phyloP scores from a whole-genome alignment of 2,329 filamentous ascomycete species.

The Phyllosticta citriasiana region DNA sequence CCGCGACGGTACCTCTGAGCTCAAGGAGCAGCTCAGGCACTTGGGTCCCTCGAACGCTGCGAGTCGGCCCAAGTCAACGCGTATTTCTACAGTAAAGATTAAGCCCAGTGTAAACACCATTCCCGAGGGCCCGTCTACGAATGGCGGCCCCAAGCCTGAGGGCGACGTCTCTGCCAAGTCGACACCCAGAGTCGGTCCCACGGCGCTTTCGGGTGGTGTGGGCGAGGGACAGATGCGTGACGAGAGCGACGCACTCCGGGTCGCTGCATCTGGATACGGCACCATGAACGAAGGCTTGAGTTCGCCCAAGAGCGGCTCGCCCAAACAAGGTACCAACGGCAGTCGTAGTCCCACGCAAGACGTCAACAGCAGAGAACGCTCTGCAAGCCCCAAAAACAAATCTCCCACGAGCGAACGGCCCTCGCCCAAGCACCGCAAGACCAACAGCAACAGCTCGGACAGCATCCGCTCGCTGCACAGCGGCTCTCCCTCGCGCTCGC shows the following conservation, averaged over 20 bases:
- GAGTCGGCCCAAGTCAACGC: constrained; percentile 49
- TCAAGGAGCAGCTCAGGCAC: constrained; percentile 52
- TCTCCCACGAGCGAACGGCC: neutral
- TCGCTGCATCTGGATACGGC: constrained; percentile 39
- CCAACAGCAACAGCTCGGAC: constrained; percentile 20
- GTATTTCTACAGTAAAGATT: constrained; percentile 55
- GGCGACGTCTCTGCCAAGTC: constrained; percentile 19
- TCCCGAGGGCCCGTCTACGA: constrained; percentile 30
- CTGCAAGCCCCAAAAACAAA: constrained; percentile 2
- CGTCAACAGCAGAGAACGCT: neutral
- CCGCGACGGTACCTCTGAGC: constrained; percentile 42
- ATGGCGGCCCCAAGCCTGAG: constrained; percentile 14
- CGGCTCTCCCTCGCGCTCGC: constrained; percentile 15
- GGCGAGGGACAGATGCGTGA: constrained; percentile 42
- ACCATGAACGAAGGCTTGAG: constrained; percentile 23
- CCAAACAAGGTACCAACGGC: constrained; percentile 1
- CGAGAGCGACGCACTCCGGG: constrained; percentile 57
- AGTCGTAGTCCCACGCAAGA: neutral
- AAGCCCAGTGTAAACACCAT: constrained; percentile 44
- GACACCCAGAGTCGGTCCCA: constrained; percentile 23
- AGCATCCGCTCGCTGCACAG: constrained; percentile 25
- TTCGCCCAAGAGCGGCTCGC: constrained; percentile 4
- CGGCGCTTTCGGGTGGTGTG: constrained; percentile 41
- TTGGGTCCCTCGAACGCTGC: constrained; percentile 55
- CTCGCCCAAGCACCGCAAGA: constrained; percentile 7